Conservation (phyloP, 2,329 filamentous ascomycete species). For the Botrytis galanthina region DNA sequence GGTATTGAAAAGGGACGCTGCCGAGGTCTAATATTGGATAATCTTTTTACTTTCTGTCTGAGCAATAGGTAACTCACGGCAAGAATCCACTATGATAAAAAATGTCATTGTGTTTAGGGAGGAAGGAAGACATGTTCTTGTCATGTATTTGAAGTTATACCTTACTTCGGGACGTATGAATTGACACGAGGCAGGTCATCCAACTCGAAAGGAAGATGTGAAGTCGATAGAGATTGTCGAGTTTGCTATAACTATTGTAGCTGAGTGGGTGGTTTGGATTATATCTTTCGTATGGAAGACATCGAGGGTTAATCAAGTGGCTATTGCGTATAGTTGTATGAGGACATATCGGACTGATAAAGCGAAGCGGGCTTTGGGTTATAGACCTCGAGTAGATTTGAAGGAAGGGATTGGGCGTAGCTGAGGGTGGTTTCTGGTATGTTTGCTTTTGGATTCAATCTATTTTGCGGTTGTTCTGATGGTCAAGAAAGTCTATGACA, state of each 20-base stretch:
- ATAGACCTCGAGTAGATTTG: not conserved
- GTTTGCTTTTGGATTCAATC: not conserved
- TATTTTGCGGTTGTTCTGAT: not conserved
- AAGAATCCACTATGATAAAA: not conserved
- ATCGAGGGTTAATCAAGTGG: not conserved
- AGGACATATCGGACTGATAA: not conserved
- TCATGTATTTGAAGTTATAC: too few relatives aligned
- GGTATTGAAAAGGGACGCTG: not conserved
- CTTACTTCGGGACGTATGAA: not conserved
- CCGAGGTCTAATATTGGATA: not conserved
- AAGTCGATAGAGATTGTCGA: conserved; percentile 16
- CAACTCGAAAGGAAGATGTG: conserved; percentile 18
- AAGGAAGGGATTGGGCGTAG: not conserved
- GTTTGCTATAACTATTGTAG: conserved; percentile 21
- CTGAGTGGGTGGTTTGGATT: conserved; percentile 26
- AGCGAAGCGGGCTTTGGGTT: not conserved
- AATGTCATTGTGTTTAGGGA: not conserved
- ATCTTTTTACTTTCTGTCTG: too few relatives aligned
- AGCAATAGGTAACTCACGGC: not conserved
- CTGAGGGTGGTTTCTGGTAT: not conserved
- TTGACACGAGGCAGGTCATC: conserved; percentile 14
- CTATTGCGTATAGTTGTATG: not conserved
- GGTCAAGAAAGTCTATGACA: not conserved
- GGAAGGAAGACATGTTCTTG: not conserved
- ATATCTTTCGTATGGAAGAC: conserved; percentile 16